phyloP scores from a whole-genome alignment of 345 rosid species.

The Populus alba region DNA sequence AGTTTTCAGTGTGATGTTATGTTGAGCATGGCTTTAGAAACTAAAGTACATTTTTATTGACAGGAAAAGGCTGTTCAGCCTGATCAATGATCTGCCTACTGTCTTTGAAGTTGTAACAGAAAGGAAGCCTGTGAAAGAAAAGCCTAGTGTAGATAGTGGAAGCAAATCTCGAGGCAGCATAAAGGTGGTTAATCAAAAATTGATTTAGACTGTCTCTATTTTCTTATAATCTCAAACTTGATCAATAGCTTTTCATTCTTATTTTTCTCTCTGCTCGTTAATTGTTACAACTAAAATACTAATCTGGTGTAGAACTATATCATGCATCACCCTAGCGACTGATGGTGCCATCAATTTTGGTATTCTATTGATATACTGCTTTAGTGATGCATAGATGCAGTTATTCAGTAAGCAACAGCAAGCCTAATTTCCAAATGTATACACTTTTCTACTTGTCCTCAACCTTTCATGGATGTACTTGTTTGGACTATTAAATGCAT shows the following conservation, averaged over 20 bases:
- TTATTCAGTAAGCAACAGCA: not conserved
- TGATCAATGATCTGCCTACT: constrained; percentile 90
- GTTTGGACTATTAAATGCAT: not conserved
- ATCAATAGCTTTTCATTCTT: not conserved
- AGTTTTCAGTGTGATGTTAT: not conserved
- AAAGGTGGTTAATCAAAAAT: constrained; percentile 45
- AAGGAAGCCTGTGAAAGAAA: constrained; percentile 79
- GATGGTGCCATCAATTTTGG: not conserved
- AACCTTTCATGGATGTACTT: not conserved
- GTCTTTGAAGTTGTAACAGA: constrained; percentile 93
- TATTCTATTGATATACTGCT: not conserved
- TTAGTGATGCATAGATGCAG: not conserved
- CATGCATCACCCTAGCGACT: not conserved
- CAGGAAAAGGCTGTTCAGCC: constrained; percentile 90
- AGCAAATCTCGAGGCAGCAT: constrained; percentile 75
- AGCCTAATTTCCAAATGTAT: not conserved
- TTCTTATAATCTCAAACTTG: not conserved
- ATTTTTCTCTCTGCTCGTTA: not conserved
- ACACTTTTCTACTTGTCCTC: not conserved
- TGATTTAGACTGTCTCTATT: constrained; percentile 1
- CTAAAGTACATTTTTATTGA: constrained; percentile 1
- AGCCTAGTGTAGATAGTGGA: constrained; percentile 78
- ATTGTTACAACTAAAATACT: not conserved
- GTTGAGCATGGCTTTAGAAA: not conserved
- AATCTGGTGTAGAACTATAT: not conserved